A percentile compares a stretch with the other conserved stretches of the same genome.
phyloP scores from a whole-genome alignment of 2,329 filamentous ascomycete species.

The Exophiala sideris region DNA sequence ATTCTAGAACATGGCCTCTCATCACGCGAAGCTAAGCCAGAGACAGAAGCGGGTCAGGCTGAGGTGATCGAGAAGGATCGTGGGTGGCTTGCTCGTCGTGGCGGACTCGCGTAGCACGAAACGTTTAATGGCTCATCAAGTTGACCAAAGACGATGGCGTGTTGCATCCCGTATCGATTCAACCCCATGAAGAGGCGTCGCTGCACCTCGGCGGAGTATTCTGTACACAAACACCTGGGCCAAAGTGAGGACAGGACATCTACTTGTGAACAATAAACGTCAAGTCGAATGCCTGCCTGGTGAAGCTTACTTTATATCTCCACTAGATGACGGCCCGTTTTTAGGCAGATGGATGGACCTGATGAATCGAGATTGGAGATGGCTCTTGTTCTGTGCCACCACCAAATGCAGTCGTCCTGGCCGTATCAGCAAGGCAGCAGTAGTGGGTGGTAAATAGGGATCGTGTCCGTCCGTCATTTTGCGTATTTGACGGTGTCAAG shows the following conservation, averaged over 20 bases:
- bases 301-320: neutral
- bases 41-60: slow-evolving; percentile 3
- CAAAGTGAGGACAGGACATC: neutral
- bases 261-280: neutral
- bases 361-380: neutral
- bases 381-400: neutral
- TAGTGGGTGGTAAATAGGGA: no score
- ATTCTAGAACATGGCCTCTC: slow-evolving; percentile 21
- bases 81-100: slow-evolving; percentile 6
- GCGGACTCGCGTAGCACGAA: slow-evolving; percentile 6
- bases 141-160: neutral
- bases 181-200: neutral
- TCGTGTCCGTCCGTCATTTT: no score
- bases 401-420: neutral
- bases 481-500: no score
- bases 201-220: slow-evolving; percentile 1
- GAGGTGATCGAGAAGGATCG: slow-evolving; percentile 14
- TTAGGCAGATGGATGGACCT: neutral
- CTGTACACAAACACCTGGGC: neutral
- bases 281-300: neutral
- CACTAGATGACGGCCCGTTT: neutral
- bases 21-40: neutral
- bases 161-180: neutral
- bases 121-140: no score
- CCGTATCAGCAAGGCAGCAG: no score